Conservation (phyloP, 2,329 filamentous ascomycete genomes). For the Diaporthe sp. region DNA sequence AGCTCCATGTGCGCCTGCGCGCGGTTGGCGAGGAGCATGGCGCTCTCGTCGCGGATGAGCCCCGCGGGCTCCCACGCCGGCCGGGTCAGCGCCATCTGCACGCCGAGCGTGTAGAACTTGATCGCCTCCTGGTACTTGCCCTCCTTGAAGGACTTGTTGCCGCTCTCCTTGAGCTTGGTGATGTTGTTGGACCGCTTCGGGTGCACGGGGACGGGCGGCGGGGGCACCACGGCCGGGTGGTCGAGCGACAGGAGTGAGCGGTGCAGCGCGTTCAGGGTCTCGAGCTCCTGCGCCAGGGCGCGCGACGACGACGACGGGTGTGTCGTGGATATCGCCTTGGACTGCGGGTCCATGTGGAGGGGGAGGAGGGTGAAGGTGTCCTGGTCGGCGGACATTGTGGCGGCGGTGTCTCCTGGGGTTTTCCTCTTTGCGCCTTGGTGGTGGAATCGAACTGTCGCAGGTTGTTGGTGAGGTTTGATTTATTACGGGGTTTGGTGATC, state of each 20-base stretch:
- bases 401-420: neutral
- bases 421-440: neutral
- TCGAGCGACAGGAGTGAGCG: conserved; percentile 76
- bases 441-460: neutral
- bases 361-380: conserved; percentile 87
- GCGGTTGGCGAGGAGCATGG: conserved; percentile 84
- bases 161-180: conserved; percentile 89
- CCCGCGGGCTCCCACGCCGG: conserved; percentile 90
- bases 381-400: conserved; percentile 55
- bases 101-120: conserved; percentile 84
- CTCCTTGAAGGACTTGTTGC: conserved; percentile 87
- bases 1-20: conserved; percentile 91
- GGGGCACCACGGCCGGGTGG: conserved; percentile 75
- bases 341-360: conserved; percentile 82
- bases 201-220: conserved; percentile 90
- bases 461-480: neutral
- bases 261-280: conserved; percentile 83
- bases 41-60: conserved; percentile 86
- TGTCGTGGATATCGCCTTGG: conserved; percentile 77
- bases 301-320: conserved; percentile 54
- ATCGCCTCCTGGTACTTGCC: conserved; percentile 80
- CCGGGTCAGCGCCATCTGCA: conserved; percentile 87
- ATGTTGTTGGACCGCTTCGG: conserved; percentile 91
- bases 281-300: conserved; percentile 74
- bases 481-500: neutral